Evolutionary conservation across 345 rosid species (phyloP), one percentile per base, ranked within the genome.

Genomic region (Moringa oleifera): DNA sequence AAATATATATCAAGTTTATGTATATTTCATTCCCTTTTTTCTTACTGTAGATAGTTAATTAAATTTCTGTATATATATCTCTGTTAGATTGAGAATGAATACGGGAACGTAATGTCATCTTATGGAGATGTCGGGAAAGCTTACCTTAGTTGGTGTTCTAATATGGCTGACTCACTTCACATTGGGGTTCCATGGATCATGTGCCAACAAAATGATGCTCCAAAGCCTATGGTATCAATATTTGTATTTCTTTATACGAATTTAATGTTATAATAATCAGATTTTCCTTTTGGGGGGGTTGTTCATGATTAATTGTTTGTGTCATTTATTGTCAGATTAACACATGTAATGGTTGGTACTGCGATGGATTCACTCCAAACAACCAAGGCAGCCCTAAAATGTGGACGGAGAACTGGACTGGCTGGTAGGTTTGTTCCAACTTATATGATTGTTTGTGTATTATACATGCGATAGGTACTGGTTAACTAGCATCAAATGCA

Each of bases 101-200:
- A 83, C 18, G 95, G 91, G n/a, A 79, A 89, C 52, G 72, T 86
- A 31, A 79, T 80, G 55, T 57, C 70, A 0, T 12, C 75, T 0
- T 85, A 86, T 63, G 85, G 78, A 25, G 86, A 75, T 7, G 78
- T 71, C 20, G 98, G 95, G 6, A 78, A 81, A 33, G 76, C 76
- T 12, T 89, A 89, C 51, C 0, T 86, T 0, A 72, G 85, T 1
- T 91, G 96, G 98, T 87, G 90, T 51, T 84, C 92, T 0, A 71
- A 74, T 20, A 79, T 89, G 95, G 98, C 96, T 7, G 68, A 69
- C 28, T 77, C 83, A 0, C 78, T 73, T 19, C 56, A 83, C 51
- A 78, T 83, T 10, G 95, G 89, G 4, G 82, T 91, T 22, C 98
- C 98, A 31, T 87, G 96, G 96, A 74, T 91, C 20, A 85, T 86